Conservation (phyloP, 1,139 yeast genomes). For the Blastobotrys petasosporus region DNA sequence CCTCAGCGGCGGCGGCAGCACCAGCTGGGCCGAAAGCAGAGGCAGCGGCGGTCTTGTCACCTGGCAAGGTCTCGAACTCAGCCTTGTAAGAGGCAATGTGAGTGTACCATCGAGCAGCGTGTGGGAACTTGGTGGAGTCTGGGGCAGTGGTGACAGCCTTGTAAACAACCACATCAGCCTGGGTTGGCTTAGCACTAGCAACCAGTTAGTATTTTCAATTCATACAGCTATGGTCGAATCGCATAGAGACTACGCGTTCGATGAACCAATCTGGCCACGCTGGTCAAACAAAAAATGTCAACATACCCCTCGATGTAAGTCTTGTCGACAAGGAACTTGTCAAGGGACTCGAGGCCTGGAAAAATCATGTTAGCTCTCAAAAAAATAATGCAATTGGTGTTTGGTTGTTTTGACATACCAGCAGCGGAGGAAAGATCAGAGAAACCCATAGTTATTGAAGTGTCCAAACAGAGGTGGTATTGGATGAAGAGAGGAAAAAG, state of each 20-base stretch:
- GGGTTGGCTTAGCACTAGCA: slow-evolving; percentile 47
- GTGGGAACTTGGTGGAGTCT: slow-evolving; percentile 67
- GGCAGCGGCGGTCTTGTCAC: slow-evolving; percentile 33
- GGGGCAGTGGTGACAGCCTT: slow-evolving; percentile 75
- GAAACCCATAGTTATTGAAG: slow-evolving; percentile 33
- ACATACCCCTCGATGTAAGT: slow-evolving; percentile 76
- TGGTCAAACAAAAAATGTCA: background rate
- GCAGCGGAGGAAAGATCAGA: slow-evolving; percentile 40
- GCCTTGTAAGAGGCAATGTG: slow-evolving; percentile 90
- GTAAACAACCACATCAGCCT: slow-evolving; percentile 90
- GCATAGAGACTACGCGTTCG: no score
- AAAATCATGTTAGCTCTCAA: slow-evolving; percentile 3
- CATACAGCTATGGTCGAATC: no score
- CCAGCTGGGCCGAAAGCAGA: slow-evolving; percentile 58
- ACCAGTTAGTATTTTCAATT: no score
- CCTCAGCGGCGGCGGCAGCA: slow-evolving; percentile 56
- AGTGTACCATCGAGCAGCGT: slow-evolving; percentile 96
- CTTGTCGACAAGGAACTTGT: slow-evolving; percentile 84
- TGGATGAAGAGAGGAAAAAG: background rate
- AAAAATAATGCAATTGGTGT: background rate
- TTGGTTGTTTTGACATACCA: slow-evolving; percentile 27
- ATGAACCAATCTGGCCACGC: background rate
- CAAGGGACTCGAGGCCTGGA: slow-evolving; percentile 69
- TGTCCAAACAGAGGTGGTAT: background rate
- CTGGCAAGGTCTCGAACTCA: slow-evolving; percentile 53